Percentiles rank a stretch among this genome's conserved stretches.
Conservation (phyloP, 2,329 filamentous ascomycete species). For the Fusarium denticulatum region DNA sequence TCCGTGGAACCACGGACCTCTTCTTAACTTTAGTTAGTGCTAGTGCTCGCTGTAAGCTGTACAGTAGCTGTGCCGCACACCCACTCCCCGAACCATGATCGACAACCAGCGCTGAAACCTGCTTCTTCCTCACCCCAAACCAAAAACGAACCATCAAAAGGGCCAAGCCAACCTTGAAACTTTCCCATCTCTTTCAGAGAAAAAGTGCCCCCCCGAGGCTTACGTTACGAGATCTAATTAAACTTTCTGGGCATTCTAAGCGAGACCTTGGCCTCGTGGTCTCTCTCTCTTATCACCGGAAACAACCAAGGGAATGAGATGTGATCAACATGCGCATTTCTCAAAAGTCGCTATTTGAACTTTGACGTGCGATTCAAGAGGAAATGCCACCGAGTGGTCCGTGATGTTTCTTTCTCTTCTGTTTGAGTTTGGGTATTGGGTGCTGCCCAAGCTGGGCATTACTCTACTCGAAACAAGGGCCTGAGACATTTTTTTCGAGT, state of each 20-base stretch:
- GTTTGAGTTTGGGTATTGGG: not conserved
- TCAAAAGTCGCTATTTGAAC: slow-evolving; percentile 5
- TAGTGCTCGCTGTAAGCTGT: not conserved
- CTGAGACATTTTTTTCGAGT: slow-evolving; percentile 4
- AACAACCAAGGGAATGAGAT: slow-evolving; percentile 18
- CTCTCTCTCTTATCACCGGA: not conserved
- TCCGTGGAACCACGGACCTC: slow-evolving; percentile 19
- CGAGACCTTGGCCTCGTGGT: slow-evolving; percentile 5
- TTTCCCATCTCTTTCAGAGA: not conserved
- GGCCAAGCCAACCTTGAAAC: not conserved
- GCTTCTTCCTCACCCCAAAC: not conserved
- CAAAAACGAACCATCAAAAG: not conserved
- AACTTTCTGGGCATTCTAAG: slow-evolving; percentile 1
- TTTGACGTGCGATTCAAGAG: slow-evolving; percentile 5
- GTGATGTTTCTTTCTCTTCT: not conserved
- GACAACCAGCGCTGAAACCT: slow-evolving; percentile 14
- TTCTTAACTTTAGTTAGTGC: not conserved
- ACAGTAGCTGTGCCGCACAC: slow-evolving; percentile 17
- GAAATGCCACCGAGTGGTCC: slow-evolving; percentile 15
- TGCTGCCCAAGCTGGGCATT: not conserved
- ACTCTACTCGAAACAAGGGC: slow-evolving; percentile 21
- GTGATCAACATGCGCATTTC: slow-evolving; percentile 1
- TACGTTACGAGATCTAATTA: not conserved
- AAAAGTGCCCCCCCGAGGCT: not conserved
- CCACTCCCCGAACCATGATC: slow-evolving; percentile 40